Conservation (phyloP, 2,329 filamentous ascomycete species). For the Penicillium aurantiogriseum region DNA sequence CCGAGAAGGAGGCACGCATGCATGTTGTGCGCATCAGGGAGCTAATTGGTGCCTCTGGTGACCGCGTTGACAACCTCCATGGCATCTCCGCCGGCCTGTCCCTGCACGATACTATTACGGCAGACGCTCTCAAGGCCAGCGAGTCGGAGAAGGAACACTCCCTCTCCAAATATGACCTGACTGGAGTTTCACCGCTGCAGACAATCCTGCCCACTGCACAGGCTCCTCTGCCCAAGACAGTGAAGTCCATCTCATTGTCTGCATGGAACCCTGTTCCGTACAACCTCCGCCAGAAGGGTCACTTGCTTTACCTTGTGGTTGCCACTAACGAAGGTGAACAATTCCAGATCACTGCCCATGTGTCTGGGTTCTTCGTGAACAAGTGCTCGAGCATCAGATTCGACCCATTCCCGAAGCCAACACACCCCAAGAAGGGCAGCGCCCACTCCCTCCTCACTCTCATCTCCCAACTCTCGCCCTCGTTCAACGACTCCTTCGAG, state of each 20-base stretch:
- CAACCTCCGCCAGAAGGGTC: constrained; percentile 84
- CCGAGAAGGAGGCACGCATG: constrained; percentile 95
- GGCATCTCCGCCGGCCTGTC: constrained; percentile 83
- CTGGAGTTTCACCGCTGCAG: constrained; percentile 64
- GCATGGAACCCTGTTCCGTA: constrained; percentile 96
- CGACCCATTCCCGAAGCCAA: constrained; percentile 75
- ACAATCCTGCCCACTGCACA: constrained; percentile 68
- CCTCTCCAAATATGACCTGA: constrained; percentile 74
- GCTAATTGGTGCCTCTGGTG: constrained; percentile 85
- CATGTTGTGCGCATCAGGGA: constrained; percentile 89
- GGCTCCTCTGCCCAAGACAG: constrained; percentile 75
- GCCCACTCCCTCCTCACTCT: constrained; percentile 85
- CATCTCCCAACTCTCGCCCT: constrained; percentile 75
- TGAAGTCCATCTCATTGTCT: constrained; percentile 85
- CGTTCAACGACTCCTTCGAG: constrained; percentile 73
- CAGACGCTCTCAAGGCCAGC: constrained; percentile 45
- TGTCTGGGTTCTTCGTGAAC: constrained; percentile 96
- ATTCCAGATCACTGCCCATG: constrained; percentile 86
- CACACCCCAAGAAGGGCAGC: constrained; percentile 69
- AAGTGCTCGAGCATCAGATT: constrained; percentile 95
- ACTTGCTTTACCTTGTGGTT: constrained; percentile 84
- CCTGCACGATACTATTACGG: constrained; percentile 74
- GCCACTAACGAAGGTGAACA: constrained; percentile 95
- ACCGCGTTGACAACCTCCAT: constrained; percentile 82
- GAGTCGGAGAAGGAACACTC: constrained; percentile 51